phyloP scores from a whole-genome alignment of 2,329 filamentous ascomycete genomes.

The Pseudogymnoascus sp. region DNA sequence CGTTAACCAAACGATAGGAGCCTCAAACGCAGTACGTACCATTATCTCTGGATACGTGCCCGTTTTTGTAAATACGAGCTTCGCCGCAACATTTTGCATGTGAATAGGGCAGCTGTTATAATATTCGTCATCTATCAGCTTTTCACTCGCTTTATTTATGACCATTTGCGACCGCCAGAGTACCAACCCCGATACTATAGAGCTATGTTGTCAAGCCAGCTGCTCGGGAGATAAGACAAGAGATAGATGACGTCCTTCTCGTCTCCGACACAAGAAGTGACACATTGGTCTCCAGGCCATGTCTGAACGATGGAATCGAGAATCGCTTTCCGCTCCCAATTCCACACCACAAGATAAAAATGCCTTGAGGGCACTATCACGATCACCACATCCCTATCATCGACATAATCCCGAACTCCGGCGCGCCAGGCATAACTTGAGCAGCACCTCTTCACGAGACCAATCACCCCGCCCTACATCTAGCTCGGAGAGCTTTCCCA shows the following conservation, averaged over 20 bases:
- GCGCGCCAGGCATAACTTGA: slow-evolving; percentile 39
- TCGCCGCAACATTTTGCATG: slow-evolving; percentile 1
- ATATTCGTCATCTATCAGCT: background rate
- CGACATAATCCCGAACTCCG: slow-evolving; percentile 50
- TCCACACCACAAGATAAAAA: slow-evolving; percentile 21
- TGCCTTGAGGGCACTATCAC: slow-evolving; percentile 27
- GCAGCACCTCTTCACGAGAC: slow-evolving; percentile 20
- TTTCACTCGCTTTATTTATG: background rate
- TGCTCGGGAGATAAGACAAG: background rate
- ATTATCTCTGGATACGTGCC: background rate
- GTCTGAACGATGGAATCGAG: slow-evolving; percentile 6
- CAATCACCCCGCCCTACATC: slow-evolving; percentile 20
- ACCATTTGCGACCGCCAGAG: background rate
- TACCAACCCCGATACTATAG: background rate
- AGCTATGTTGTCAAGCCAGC: background rate
- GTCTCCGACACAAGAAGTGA: slow-evolving; percentile 2
- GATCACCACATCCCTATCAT: slow-evolving; percentile 63
- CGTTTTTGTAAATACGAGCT: slow-evolving; percentile 7
- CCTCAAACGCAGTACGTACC: slow-evolving; percentile 5
- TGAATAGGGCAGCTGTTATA: background rate
- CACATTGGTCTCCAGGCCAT: slow-evolving; percentile 2
- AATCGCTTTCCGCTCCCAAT: slow-evolving; percentile 12
- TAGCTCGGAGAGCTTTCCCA: slow-evolving; percentile 19
- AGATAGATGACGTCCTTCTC: slow-evolving; percentile 1
- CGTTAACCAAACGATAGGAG: slow-evolving; percentile 3